Evolutionary conservation across 768 basidiomycete genomes (phyloP).

Genomic region (Lactarius hatsudake): DNA sequence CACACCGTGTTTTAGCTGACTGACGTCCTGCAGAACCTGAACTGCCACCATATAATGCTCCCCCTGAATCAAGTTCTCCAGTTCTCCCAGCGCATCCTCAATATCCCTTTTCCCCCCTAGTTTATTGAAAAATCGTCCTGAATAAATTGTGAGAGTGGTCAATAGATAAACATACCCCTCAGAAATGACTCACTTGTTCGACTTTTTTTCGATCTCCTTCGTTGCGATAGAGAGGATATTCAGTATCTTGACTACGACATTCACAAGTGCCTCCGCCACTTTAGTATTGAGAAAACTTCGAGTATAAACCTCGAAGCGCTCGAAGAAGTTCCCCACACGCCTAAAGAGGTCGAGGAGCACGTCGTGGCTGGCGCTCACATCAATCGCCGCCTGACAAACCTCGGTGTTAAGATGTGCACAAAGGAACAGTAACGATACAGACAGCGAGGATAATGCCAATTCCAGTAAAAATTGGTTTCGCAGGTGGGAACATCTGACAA

Average conservation of each 20-base stretch:
- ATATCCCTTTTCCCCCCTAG: neutral
- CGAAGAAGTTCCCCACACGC: neutral
- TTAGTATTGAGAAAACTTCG: neutral
- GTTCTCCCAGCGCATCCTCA: neutral
- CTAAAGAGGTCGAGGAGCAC: neutral
- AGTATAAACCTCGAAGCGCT: neutral
- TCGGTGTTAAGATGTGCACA: neutral
- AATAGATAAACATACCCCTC: neutral
- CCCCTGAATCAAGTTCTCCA: constrained; percentile 3
- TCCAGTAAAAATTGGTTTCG: neutral
- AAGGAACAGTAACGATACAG: neutral
- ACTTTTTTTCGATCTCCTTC: neutral
- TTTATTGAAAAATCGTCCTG: constrained; percentile 1
- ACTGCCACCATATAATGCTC: neutral
- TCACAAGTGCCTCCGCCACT: neutral
- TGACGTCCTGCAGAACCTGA: neutral
- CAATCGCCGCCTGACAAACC: neutral
- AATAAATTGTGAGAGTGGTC: neutral
- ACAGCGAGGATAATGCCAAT: neutral
- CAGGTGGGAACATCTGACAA: constrained; percentile 5
- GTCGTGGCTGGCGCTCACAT: neutral
- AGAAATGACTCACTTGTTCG: neutral
- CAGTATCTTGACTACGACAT: neutral
- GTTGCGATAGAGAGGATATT: constrained; percentile 2
- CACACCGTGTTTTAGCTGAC: neutral